Base-by-base conservation (phyloP, 2,329 filamentous ascomycete species). In the Pestalotiopsis sp. region DNA sequence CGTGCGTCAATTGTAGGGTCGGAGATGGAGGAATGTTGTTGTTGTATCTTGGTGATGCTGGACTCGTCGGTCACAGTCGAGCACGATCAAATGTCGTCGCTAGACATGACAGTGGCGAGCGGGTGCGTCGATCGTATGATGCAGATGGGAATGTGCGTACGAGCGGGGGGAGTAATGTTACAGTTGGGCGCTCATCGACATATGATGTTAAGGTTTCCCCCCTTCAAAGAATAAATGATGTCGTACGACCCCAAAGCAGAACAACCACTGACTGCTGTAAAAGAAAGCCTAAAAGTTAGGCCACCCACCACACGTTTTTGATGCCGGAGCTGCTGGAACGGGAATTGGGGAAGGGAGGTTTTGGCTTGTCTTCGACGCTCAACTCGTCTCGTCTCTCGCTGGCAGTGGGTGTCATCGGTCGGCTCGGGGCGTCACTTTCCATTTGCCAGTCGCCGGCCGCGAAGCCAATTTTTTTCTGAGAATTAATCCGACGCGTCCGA, bases 401-500 rank as follows among this genome's bases (percentile, higher is more conserved):
- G 14, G 31, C 45, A n/a, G 45, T n/a, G 6, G 14, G 45, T 52
- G 20, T 17, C 17, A 52, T 52, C 62, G 31, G 20, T 20, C 41
- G 62, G 31, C 41, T 20, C 31, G 17, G 62, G 17, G 40, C 11
- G n/a, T 27, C 23, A 13, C 23, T 25, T 25, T 20, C 38, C 12
- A 5, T 40, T 23, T 60, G 56, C 57, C 65, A 59, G 60, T 60
- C 52, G 52, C 65, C 56, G 52, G 52, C 52, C 56, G 58, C 31
- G n/a, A 66, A 59, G 52, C 36, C 65, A 66, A 60, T 66, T 66
- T 64, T 64, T 66, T 52, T 9, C 11, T 45, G 65, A 56, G 25
- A 66, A 23, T 66, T 66, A 60, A 66, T 66, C 65, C 65, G 65
- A 59, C 41, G n/a, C 31, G 41, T 66, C 65, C 65, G 65, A 66